Conservation (phyloP, 139 green algal species). For the Picochlorum sp. region DNA sequence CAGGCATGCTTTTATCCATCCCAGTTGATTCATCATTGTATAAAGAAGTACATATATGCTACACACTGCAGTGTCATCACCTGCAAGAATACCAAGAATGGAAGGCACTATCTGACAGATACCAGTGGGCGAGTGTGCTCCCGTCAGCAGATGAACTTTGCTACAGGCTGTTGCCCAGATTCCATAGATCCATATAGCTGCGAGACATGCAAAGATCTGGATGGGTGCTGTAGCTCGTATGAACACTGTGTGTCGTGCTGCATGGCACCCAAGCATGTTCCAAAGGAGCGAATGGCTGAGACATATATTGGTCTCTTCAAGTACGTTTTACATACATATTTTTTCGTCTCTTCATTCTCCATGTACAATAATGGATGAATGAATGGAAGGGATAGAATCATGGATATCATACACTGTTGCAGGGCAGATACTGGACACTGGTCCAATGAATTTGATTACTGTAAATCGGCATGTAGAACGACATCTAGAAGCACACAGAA, state of each 20-base stretch:
- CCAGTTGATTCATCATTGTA: too few relatives aligned
- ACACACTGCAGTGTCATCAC: too few relatives aligned
- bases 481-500: constrained; percentile 59
- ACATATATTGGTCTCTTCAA: constrained; percentile 10
- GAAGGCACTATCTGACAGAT: constrained; percentile 42
- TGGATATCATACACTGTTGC: too few relatives aligned
- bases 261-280: constrained; percentile 41
- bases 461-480: constrained; percentile 57
- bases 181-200: constrained; percentile 45
- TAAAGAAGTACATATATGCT: too few relatives aligned
- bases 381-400: too few relatives aligned
- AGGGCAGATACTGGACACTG: constrained; percentile 45
- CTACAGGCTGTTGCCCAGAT: constrained; percentile 52
- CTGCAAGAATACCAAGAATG: constrained; percentile 11
- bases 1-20: too few relatives aligned
- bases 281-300: constrained; percentile 11
- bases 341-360: too few relatives aligned
- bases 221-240: constrained; percentile 63
- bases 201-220: constrained; percentile 32
- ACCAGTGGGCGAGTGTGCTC: constrained; percentile 51
- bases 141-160: constrained; percentile 30
- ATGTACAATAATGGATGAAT: too few relatives aligned
- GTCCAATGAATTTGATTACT: constrained; percentile 57
- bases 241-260: constrained; percentile 79
- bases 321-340: neutral